These are phyloP conservation scores for Tolypocladium tropicale DNA, from an alignment of 2,329 filamentous ascomycete genomes.

Conservation along the genomic window DNA sequence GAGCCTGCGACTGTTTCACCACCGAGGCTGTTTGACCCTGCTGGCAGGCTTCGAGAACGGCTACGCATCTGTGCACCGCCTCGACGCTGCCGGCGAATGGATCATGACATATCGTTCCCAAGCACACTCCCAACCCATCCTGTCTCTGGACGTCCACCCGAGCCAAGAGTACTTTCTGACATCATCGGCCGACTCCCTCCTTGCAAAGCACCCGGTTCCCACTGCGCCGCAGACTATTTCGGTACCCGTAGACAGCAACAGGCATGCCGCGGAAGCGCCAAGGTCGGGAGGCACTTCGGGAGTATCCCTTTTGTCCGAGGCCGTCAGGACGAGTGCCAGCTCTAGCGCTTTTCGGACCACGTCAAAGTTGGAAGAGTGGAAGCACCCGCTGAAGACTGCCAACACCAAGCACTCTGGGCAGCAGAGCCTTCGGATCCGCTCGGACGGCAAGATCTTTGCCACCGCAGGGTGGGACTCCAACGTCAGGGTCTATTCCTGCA, in stretches of 20 bases:
- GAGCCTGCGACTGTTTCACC: slow-evolving; percentile 57
- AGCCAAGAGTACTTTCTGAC: slow-evolving; percentile 56
- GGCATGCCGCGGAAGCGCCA: not conserved
- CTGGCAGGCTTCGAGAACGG: slow-evolving; percentile 82
- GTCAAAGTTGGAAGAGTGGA: slow-evolving; percentile 19
- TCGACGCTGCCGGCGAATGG: slow-evolving; percentile 33
- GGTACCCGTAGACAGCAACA: slow-evolving; percentile 10
- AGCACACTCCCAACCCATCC: slow-evolving; percentile 67
- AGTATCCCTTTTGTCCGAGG: slow-evolving; percentile 14
- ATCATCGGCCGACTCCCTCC: slow-evolving; percentile 68
- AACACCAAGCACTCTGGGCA: slow-evolving; percentile 88
- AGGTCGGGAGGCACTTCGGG: slow-evolving; percentile 6
- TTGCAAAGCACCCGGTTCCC: slow-evolving; percentile 66
- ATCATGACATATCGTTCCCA: slow-evolving; percentile 50
- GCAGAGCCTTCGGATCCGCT: slow-evolving; percentile 66
- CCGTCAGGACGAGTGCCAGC: slow-evolving; percentile 4
- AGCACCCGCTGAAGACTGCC: slow-evolving; percentile 45
- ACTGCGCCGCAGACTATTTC: slow-evolving; percentile 12
- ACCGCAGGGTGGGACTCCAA: slow-evolving; percentile 89
- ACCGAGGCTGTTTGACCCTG: slow-evolving; percentile 44
- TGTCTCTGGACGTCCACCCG: slow-evolving; percentile 56
- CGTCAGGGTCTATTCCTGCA: slow-evolving; percentile 69
- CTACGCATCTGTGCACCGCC: slow-evolving; percentile 54
- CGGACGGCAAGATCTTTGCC: slow-evolving; percentile 73
- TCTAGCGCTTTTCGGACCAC: not conserved